Evolutionary conservation across 768 basidiomycete species (phyloP).

Genomic region (Lentinus tigrinus): DNA sequence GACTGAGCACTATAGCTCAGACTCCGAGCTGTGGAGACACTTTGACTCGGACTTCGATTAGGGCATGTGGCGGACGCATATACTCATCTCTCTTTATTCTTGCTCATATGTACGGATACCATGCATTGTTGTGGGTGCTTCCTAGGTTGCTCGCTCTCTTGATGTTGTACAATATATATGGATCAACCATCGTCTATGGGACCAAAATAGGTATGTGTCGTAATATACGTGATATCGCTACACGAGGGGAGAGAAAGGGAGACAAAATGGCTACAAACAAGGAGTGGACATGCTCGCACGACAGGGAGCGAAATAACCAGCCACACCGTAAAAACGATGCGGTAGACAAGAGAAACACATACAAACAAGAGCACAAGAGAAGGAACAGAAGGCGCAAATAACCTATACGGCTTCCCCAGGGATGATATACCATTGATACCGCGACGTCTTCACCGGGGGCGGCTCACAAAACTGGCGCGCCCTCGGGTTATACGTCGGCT

Average conservation of each 20-base stretch:
- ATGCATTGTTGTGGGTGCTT: too few relatives aligned
- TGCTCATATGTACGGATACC: background rate
- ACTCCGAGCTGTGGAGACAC: background rate
- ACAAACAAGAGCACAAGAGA: background rate
- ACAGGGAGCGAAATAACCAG: background rate
- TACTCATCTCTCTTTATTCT: background rate
- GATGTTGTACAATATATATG: too few relatives aligned
- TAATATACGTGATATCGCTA: background rate
- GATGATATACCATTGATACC: conserved; percentile 9
- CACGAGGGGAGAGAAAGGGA: background rate
- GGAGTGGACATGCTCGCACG: background rate
- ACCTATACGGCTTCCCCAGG: conserved; percentile 6
- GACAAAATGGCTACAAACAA: background rate
- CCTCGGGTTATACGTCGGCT: conserved; percentile 12
- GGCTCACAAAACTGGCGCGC: background rate
- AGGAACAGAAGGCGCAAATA: background rate
- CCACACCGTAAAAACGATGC: background rate
- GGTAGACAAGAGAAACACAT: background rate
- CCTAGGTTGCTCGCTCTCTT: too few relatives aligned
- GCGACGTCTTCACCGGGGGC: conserved; percentile 10
- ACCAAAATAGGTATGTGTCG: too few relatives aligned
- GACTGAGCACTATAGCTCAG: background rate
- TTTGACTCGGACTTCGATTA: background rate
- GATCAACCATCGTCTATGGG: too few relatives aligned
- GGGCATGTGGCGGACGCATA: background rate